Base-by-base conservation (phyloP, 257 asterid species). In the Oldenlandia corymbosa region DNA sequence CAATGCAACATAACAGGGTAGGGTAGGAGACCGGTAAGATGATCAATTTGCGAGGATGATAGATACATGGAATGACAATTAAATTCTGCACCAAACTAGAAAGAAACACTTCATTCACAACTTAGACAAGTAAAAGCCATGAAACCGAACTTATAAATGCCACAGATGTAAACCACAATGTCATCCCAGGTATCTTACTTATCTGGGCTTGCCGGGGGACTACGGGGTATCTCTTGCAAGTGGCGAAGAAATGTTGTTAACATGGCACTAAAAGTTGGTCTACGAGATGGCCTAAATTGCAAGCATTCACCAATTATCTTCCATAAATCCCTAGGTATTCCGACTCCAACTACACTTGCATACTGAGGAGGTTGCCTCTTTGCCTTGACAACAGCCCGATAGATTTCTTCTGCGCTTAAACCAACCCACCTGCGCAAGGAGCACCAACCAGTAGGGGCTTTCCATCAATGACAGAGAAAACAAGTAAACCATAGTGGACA, bases 261-360 rank as follows among this genome's bases (percentile, higher is more conserved):
- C 97, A 93, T 93, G 45, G 96, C 83, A 80, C 83, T 88, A 79
- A 93, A 93, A 71, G 96, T 80, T 55, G 99, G 99, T 67, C 99
- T 85, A 75, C 59, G 84, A 56, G 96, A 84, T 52, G 89, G 84
- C 83, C 84, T 90, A 83, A 81, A 81, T 75, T 93, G 99, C 78
- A 93, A 82, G 80, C 99, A 93, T 77, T 93, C 99, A 70, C 99
- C 99, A 84, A 93, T 86, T 97, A 93, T 90, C 83, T 85, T 93
- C 99, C 99, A 93, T 81, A 93, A 71, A 69, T 93, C 97, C 76
- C 91, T 81, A 7, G 99, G 99, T 73, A 93, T 90, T 67, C 99
- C 99, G 65, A 90, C 97, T 60, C 99, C 99, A 36, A 90, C 96
- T 36, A 93, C 99, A 58, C 94, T 82, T 56, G 97, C 86, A 73